Percentiles rank a stretch among this genome's conserved stretches.
Evolutionary conservation across 2,329 filamentous ascomycete species (phyloP).

Genomic region (Onygena corvina): DNA sequence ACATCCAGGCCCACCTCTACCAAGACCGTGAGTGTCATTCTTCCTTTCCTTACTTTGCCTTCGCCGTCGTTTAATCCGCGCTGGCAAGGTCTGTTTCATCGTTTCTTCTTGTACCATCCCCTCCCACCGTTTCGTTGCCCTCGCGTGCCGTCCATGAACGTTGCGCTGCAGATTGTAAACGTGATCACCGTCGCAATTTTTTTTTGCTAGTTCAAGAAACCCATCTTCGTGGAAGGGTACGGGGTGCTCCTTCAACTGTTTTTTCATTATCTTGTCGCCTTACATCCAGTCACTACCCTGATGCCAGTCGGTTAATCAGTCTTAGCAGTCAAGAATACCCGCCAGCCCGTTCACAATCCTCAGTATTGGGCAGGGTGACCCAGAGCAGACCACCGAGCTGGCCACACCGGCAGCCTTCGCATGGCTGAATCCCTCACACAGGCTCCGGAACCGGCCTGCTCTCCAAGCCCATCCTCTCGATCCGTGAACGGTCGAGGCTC

Average conservation of each 20-base stretch:
- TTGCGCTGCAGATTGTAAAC: constrained; percentile 1
- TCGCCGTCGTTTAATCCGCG: constrained; percentile 4
- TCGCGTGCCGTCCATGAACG: constrained; percentile 4
- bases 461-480: constrained; percentile 27
- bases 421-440: constrained; percentile 36
- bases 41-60: constrained; percentile 6
- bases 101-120: constrained; percentile 3
- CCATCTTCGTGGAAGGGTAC: too few species aligned
- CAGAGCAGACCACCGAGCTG: constrained; percentile 9
- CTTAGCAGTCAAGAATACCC: background rate
- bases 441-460: constrained; percentile 30
- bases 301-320: background rate
- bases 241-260: background rate
- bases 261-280: background rate
- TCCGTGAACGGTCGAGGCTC: constrained; percentile 23
- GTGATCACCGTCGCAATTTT: constrained; percentile 1
- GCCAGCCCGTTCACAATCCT: background rate
- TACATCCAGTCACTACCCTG: background rate
- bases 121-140: background rate
- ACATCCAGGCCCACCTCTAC: constrained; percentile 6
- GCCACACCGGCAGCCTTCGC: constrained; percentile 20
- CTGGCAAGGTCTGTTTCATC: background rate
- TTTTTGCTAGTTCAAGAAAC: background rate
- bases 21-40: constrained; percentile 1
- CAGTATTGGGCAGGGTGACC: constrained; percentile 1